Evolutionary conservation across 805 yeast species (phyloP).

Genomic region (Yamadazyma philogaea): DNA sequence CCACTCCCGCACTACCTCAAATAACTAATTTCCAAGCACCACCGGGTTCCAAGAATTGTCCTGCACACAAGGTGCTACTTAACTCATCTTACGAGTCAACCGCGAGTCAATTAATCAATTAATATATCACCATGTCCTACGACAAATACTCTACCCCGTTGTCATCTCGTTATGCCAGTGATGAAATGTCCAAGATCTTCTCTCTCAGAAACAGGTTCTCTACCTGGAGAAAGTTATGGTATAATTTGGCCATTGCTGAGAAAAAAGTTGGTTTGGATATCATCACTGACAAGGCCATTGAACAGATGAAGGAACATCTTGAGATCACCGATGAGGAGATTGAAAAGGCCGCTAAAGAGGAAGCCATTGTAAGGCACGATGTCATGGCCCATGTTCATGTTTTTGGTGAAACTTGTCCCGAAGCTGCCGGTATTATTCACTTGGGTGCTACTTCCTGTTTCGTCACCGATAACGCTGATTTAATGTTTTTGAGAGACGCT

Average conservation of each 20-base stretch:
- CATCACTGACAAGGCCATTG: constrained; percentile 87
- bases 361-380: constrained; percentile 97
- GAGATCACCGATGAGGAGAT: constrained; percentile 91
- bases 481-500: constrained; percentile 94
- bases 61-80: background rate
- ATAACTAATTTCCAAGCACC: no score
- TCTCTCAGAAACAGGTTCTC: constrained; percentile 91
- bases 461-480: constrained; percentile 97
- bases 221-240: constrained; percentile 98
- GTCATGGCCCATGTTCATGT: constrained; percentile 99
- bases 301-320: constrained; percentile 75
- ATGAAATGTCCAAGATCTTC: constrained; percentile 92
- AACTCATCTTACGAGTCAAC: constrained; percentile 9
- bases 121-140: constrained; percentile 29
- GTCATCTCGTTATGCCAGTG: constrained; percentile 95
- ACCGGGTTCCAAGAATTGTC: background rate
- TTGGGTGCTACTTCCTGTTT: constrained; percentile 97
- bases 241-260: constrained; percentile 92
- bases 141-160: constrained; percentile 91
- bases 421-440: constrained; percentile 97
- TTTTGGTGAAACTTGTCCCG: constrained; percentile 89
- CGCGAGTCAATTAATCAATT: constrained; percentile 9
- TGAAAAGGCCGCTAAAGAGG: constrained; percentile 83
- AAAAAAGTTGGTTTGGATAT: constrained; percentile 81
- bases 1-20: no score